These are phyloP conservation scores for Hyaloscypha variabilis DNA, from an alignment of 495 filamentous ascomycete genomes.

Conservation along the genomic window DNA sequence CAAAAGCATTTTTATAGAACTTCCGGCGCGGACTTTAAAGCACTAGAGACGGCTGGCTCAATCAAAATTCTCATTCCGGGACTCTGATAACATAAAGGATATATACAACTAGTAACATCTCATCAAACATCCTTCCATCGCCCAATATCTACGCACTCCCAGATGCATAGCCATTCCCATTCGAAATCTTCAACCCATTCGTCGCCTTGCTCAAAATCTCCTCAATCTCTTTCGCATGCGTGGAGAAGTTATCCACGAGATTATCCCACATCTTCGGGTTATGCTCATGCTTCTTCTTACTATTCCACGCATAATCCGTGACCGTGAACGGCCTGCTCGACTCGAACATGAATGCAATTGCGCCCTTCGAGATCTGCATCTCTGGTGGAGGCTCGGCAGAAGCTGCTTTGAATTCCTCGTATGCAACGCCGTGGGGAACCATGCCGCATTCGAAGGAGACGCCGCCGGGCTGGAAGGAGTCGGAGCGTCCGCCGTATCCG, in stretches of 20 bases:
- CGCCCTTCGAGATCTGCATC: slow-evolving; percentile 49
- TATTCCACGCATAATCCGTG: slow-evolving; percentile 55
- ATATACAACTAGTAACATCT: background rate
- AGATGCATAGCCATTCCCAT: slow-evolving; percentile 8
- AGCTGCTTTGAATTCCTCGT: slow-evolving; percentile 53
- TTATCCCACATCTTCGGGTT: slow-evolving; percentile 60
- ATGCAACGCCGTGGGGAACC: slow-evolving; percentile 59
- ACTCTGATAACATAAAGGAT: background rate
- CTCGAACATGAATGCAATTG: slow-evolving; percentile 62
- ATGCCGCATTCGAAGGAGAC: slow-evolving; percentile 59
- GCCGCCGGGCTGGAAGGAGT: slow-evolving; percentile 59
- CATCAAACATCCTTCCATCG: background rate
- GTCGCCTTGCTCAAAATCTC: slow-evolving; percentile 10
- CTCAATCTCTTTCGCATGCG: slow-evolving; percentile 20
- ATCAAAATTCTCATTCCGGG: no score
- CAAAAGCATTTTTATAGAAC: no score
- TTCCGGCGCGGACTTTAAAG: no score
- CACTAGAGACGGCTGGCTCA: no score
- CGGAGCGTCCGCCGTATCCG: slow-evolving; percentile 53
- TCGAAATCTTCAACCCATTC: slow-evolving; percentile 14
- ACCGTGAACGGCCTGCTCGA: slow-evolving; percentile 36
- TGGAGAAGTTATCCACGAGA: slow-evolving; percentile 55
- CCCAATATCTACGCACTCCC: background rate
- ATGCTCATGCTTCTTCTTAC: slow-evolving; percentile 57
- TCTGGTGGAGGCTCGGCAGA: slow-evolving; percentile 42